A percentile compares a stretch with the other conserved stretches of the same genome.
Conservation (phyloP, 2,329 filamentous ascomycete genomes). For the Sphaerulina vaccinii region DNA sequence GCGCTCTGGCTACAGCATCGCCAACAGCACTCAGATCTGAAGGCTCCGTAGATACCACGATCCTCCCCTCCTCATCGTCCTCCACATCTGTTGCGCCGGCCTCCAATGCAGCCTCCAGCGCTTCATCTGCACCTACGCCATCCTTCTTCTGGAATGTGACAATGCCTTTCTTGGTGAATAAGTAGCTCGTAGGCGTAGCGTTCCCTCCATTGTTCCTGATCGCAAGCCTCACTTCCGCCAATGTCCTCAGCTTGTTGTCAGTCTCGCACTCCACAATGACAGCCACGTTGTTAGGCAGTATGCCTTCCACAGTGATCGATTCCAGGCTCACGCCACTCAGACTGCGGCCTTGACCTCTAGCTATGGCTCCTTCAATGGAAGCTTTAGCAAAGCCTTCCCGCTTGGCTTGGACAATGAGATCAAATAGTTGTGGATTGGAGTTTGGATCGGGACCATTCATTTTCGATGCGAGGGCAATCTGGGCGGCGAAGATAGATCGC, state of each 20-base stretch:
- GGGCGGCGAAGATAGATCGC: constrained; percentile 66
- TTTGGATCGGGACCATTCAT: constrained; percentile 73
- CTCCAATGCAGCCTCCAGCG: constrained; percentile 79
- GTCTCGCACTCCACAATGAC: constrained; percentile 83
- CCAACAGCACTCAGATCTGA: constrained; percentile 63
- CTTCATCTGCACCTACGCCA: constrained; percentile 61
- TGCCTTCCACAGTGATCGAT: constrained; percentile 71
- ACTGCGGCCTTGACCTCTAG: constrained; percentile 82
- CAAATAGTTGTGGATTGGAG: constrained; percentile 72
- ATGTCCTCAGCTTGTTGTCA: constrained; percentile 70
- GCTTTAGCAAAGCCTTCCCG: constrained; percentile 82
- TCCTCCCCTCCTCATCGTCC: constrained; percentile 64
- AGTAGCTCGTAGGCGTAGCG: constrained; percentile 72
- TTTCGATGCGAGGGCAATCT: constrained; percentile 73
- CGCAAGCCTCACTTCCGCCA: constrained; percentile 69
- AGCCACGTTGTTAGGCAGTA: constrained; percentile 71
- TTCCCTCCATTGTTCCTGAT: constrained; percentile 71
- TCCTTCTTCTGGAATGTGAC: constrained; percentile 66
- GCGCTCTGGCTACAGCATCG: constrained; percentile 60
- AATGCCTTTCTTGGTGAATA: constrained; percentile 79
- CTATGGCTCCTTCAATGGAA: constrained; percentile 80
- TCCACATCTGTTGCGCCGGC: constrained; percentile 76
- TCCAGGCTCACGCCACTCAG: constrained; percentile 74
- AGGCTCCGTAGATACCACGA: constrained; percentile 70
- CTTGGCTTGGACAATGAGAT: constrained; percentile 73